Conservation (phyloP, 2,329 filamentous ascomycete species). For the Cordyceps javanica region DNA sequence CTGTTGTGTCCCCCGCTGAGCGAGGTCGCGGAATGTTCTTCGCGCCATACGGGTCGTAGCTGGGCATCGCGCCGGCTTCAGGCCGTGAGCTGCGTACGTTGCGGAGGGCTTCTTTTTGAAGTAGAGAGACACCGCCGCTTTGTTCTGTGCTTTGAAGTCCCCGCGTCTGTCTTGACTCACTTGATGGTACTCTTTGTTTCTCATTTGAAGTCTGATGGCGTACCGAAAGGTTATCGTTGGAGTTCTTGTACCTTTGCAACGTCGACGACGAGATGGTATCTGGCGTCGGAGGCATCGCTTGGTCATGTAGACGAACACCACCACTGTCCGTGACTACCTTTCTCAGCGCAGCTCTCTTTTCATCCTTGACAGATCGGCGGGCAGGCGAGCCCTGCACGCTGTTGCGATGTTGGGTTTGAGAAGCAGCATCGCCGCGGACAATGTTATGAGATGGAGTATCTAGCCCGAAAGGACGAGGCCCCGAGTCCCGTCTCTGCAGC, state of each 20-base stretch:
- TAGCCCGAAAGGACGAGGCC: neutral
- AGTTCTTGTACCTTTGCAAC: slow-evolving; percentile 43
- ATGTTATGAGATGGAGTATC: neutral
- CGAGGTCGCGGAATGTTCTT: slow-evolving; percentile 35
- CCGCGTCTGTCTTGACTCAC: neutral
- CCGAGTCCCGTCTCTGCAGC: slow-evolving; percentile 37
- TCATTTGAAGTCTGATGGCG: slow-evolving; percentile 24
- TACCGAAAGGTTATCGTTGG: slow-evolving; percentile 40
- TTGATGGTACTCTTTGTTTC: slow-evolving; percentile 17
- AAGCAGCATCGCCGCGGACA: neutral
- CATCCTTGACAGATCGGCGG: slow-evolving; percentile 32
- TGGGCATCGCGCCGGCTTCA: neutral
- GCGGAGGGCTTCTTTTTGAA: neutral
- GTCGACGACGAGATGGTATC: slow-evolving; percentile 55
- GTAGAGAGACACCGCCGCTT: slow-evolving; percentile 7
- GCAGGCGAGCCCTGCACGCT: slow-evolving; percentile 18
- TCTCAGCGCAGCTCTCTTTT: slow-evolving; percentile 43
- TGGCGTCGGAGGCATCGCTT: slow-evolving; percentile 49
- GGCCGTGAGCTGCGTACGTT: neutral
- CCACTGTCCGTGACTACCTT: slow-evolving; percentile 43
- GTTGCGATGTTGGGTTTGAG: neutral
- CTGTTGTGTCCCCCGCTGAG: slow-evolving; percentile 41
- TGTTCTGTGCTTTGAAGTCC: neutral
- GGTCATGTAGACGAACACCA: slow-evolving; percentile 35
- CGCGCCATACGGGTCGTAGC: slow-evolving; percentile 8